Evolutionary conservation across 2,329 filamentous ascomycete genomes (phyloP).

Genomic region (Botryotinia narcissicola): DNA sequence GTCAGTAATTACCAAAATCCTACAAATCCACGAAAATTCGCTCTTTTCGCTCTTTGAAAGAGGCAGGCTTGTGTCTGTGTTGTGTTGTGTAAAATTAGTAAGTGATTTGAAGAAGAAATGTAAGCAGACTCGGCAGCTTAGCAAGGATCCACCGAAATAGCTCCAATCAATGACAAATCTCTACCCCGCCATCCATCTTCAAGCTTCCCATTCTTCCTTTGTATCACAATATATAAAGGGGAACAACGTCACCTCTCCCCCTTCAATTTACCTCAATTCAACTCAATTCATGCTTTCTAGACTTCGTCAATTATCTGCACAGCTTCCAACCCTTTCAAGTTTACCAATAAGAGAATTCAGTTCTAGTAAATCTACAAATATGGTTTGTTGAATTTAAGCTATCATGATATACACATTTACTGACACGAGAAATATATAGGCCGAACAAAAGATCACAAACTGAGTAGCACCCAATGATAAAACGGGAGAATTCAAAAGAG

Average conservation of each 20-base stretch:
- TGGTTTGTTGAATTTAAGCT: slow-evolving; percentile 12
- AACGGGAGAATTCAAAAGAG: slow-evolving; percentile 89
- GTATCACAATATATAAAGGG: neutral
- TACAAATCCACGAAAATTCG: too few species aligned
- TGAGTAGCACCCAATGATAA: slow-evolving; percentile 79
- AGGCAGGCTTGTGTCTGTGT: too few species aligned
- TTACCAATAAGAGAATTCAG: slow-evolving; percentile 19
- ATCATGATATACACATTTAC: neutral
- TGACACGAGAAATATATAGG: slow-evolving; percentile 21
- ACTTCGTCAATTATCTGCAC: slow-evolving; percentile 15
- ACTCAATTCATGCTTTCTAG: slow-evolving; percentile 21
- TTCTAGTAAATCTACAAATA: slow-evolving; percentile 16
- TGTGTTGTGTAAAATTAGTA: slow-evolving; percentile 13
- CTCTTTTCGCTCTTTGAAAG: too few species aligned
- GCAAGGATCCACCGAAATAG: neutral
- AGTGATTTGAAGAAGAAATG: slow-evolving; percentile 10
- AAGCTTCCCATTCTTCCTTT: slow-evolving; percentile 12
- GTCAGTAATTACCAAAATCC: too few species aligned
- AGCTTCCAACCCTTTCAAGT: slow-evolving; percentile 1
- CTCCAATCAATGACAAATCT: slow-evolving; percentile 16
- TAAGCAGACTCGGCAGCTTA: slow-evolving; percentile 11
- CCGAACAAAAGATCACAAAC: slow-evolving; percentile 63
- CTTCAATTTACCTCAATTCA: too few species aligned
- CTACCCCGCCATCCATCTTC: slow-evolving; percentile 18
- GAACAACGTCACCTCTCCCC: neutral